A percentile compares a stretch with the other conserved stretches of the same genome.
Conservation (phyloP, 345 rosid species). For the Cardiospermum halicacabum region DNA sequence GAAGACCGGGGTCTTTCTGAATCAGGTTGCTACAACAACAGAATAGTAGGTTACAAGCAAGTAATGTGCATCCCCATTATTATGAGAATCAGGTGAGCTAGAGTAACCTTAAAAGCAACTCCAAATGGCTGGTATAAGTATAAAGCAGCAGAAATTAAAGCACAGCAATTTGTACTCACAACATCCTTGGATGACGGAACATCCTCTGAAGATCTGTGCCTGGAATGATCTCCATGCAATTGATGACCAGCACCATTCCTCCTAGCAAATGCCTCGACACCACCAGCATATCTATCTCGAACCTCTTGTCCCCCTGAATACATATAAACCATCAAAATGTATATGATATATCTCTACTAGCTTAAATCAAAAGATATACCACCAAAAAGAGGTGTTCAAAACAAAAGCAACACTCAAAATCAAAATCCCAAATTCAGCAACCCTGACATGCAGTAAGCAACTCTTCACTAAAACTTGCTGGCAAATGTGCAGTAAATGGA, state of each 20-base stretch:
- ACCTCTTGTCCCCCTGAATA: conserved; percentile 71
- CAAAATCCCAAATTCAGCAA: neutral
- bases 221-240: conserved; percentile 45
- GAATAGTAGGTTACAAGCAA: neutral
- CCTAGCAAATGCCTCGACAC: conserved; percentile 75
- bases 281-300: conserved; percentile 74
- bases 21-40: conserved; percentile 48
- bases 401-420: neutral
- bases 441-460: conserved; percentile 6
- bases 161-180: conserved; percentile 28
- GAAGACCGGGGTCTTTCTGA: conserved; percentile 52
- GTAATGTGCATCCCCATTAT: neutral
- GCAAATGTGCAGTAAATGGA: conserved; percentile 14
- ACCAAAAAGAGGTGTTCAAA: neutral
- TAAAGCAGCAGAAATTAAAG: neutral
- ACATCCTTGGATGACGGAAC: conserved; percentile 52
- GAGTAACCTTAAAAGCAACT: neutral
- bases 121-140: neutral
- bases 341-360: neutral
- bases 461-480: conserved; percentile 2
- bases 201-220: conserved; percentile 46
- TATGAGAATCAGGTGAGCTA: neutral
- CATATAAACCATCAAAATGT: neutral
- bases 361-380: neutral
- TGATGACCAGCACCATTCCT: conserved; percentile 53